phyloP scores from a whole-genome alignment of 345 rosid species.

The Pistacia atlantica region DNA sequence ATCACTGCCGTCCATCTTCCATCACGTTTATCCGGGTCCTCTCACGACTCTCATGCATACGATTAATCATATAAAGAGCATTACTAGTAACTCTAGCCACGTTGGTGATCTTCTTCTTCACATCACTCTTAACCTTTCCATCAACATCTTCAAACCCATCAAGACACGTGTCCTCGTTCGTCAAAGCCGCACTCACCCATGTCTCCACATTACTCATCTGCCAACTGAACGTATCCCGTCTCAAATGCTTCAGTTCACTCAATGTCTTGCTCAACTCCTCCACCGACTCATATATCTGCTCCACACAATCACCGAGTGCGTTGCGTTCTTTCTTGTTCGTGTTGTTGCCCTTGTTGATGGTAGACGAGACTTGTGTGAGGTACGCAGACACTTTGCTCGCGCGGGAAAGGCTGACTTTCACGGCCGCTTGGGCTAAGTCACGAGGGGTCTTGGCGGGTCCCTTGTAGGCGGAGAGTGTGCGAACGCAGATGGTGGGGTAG shows the following conservation, averaged over 20 bases:
- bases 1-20: constrained; percentile 22
- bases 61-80: constrained; percentile 79
- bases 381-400: constrained; percentile 38
- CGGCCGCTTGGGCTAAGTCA: constrained; percentile 73
- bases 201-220: constrained; percentile 82
- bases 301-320: constrained; percentile 72
- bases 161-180: constrained; percentile 85
- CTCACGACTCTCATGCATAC: constrained; percentile 46
- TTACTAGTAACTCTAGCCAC: constrained; percentile 82
- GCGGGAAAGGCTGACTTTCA: constrained; percentile 59
- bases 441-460: constrained; percentile 66
- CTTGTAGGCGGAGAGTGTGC: constrained; percentile 64
- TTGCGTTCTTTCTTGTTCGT: constrained; percentile 42
- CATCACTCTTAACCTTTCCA: constrained; percentile 44
- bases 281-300: constrained; percentile 67
- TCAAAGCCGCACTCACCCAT: constrained; percentile 86
- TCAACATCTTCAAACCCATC: constrained; percentile 66
- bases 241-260: constrained; percentile 57
- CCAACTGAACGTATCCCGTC: constrained; percentile 52
- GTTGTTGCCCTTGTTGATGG: constrained; percentile 10
- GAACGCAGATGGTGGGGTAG: constrained; percentile 69
- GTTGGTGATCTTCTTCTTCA: constrained; percentile 51
- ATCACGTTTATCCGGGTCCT: constrained; percentile 24
- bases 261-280: constrained; percentile 64
- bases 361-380: constrained; percentile 30